These are phyloP conservation scores for Ceratobasidium sp. DNA, from an alignment of 1,284 basidiomycete species.

Conservation along the genomic window DNA sequence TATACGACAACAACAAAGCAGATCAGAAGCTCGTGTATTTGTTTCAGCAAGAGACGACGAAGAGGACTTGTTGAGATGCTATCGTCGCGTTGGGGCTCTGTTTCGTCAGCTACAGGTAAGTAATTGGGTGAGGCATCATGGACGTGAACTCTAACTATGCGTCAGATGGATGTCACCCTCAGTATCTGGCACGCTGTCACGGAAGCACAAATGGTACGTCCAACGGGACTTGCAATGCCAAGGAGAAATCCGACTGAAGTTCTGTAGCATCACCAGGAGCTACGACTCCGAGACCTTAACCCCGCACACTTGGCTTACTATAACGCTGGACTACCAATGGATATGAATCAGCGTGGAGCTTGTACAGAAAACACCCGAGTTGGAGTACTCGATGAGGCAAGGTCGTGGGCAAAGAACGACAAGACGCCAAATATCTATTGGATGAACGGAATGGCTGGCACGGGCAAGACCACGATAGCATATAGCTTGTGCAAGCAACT, in stretches of 20 bases:
- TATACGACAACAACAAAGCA: neutral
- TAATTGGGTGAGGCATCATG: neutral
- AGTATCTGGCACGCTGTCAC: neutral
- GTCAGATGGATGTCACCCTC: neutral
- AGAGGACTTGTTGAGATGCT: neutral
- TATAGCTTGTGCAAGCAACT: slow-evolving; percentile 42
- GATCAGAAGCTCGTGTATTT: neutral
- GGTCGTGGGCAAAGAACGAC: slow-evolving; percentile 34
- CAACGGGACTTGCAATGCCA: too few relatives aligned
- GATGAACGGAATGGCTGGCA: slow-evolving; percentile 44
- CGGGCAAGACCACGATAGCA: slow-evolving; percentile 45
- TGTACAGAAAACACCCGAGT: slow-evolving; percentile 40
- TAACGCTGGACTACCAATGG: neutral
- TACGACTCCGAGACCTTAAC: neutral
- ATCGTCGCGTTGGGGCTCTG: neutral
- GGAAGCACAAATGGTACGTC: neutral
- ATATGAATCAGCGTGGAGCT: neutral
- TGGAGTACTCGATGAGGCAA: slow-evolving; percentile 38
- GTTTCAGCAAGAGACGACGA: neutral
- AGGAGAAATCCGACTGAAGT: neutral
- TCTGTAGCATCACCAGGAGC: neutral
- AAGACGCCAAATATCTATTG: slow-evolving; percentile 41
- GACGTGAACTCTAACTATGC: neutral
- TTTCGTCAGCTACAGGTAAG: neutral
- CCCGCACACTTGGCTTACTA: neutral